These are phyloP conservation scores for Fomitopsis pinicola DNA, from an alignment of 1,284 basidiomycete species.

Conservation along the genomic window DNA sequence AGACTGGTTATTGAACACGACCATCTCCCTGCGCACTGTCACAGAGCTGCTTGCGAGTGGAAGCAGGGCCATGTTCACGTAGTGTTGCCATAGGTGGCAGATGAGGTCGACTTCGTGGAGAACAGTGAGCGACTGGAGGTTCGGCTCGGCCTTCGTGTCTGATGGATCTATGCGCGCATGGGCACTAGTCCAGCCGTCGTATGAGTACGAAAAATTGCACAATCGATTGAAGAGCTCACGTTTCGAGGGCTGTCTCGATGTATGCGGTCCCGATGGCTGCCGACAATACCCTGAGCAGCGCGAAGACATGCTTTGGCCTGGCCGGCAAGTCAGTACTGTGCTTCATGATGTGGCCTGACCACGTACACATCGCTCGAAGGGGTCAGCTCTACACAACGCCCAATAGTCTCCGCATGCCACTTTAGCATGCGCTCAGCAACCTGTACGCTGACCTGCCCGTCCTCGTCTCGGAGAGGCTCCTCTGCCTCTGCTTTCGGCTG, in stretches of 20 bases:
- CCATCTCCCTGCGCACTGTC: constrained; percentile 90
- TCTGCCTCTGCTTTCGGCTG: constrained; percentile 52
- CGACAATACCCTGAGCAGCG: constrained; percentile 82
- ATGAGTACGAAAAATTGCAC: background rate
- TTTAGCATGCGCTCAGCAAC: constrained; percentile 87
- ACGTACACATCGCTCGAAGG: constrained; percentile 78
- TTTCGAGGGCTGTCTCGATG: constrained; percentile 89
- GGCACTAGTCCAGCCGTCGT: constrained; percentile 42
- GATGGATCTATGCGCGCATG: constrained; percentile 66
- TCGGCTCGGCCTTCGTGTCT: constrained; percentile 81
- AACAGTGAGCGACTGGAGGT: constrained; percentile 64
- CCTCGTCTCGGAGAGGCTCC: constrained; percentile 72
- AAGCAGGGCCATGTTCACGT: constrained; percentile 86
- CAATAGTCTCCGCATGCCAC: constrained; percentile 96
- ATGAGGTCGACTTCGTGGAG: constrained; percentile 84
- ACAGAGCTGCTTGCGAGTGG: constrained; percentile 86
- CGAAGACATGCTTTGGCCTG: constrained; percentile 89
- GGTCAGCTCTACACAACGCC: constrained; percentile 87
- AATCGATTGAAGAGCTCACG: constrained; percentile 46
- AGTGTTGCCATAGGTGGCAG: constrained; percentile 96
- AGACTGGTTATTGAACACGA: constrained; percentile 88
- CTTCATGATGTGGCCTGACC: background rate
- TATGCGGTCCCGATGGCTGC: constrained; percentile 87
- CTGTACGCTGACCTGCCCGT: constrained; percentile 74
- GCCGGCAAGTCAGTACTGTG: constrained; percentile 3